Evolutionary conservation across 345 rosid species (phyloP).

Genomic region (Citrus australasica): DNA sequence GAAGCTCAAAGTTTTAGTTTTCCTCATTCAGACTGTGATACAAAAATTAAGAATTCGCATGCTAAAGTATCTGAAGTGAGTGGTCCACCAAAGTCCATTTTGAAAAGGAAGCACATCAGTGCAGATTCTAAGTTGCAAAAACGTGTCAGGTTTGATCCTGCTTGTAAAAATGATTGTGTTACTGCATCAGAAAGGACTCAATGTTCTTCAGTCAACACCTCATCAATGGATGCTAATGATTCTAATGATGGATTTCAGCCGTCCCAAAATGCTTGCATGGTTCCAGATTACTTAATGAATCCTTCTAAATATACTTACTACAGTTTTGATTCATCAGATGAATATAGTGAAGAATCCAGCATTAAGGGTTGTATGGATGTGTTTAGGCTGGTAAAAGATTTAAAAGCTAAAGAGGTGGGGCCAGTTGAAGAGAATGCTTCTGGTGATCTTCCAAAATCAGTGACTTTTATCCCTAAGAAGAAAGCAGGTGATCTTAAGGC

Average conservation of each 20-base stretch:
- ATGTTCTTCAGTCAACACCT: slow-evolving; percentile 2
- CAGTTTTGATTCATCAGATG: slow-evolving; percentile 41
- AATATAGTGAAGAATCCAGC: slow-evolving; percentile 37
- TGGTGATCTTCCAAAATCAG: slow-evolving; percentile 29
- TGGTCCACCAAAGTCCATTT: slow-evolving; percentile 40
- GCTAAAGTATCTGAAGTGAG: slow-evolving; percentile 6
- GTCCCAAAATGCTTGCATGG: slow-evolving; percentile 12
- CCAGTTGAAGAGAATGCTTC: slow-evolving; percentile 17
- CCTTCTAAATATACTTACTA: slow-evolving; percentile 58
- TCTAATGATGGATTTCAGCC: slow-evolving; percentile 16
- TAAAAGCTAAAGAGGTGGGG: slow-evolving; percentile 25
- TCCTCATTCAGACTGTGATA: slow-evolving; percentile 23
- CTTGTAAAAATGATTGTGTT: slow-evolving; percentile 21
- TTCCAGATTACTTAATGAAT: slow-evolving; percentile 62
- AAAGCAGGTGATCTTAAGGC: slow-evolving; percentile 22
- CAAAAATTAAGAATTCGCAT: slow-evolving; percentile 13
- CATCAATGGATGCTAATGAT: slow-evolving; percentile 20
- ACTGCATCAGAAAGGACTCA: slow-evolving; percentile 17
- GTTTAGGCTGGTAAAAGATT: slow-evolving; percentile 24
- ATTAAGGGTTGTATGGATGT: slow-evolving; percentile 32
- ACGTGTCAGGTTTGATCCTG: slow-evolving; percentile 62
- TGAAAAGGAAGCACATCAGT: slow-evolving; percentile 51
- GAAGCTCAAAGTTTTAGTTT: slow-evolving; percentile 36
- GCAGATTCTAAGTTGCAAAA: slow-evolving; percentile 44
- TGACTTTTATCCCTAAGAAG: slow-evolving; percentile 53